phyloP scores from a whole-genome alignment of 2,329 filamentous ascomycete genomes.

The Talaromyces sp. region DNA sequence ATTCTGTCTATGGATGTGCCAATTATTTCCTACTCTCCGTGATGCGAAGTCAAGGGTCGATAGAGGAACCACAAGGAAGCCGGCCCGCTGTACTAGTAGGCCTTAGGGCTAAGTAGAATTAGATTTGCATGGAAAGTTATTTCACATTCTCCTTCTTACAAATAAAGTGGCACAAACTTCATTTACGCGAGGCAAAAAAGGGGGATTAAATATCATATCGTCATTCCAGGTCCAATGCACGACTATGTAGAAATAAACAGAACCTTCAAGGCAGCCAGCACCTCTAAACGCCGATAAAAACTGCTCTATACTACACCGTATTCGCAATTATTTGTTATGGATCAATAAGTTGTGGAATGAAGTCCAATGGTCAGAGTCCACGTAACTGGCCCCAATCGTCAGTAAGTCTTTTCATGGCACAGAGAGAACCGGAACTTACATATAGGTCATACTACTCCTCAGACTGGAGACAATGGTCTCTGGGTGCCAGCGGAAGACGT shows the following conservation, averaged over 20 bases:
- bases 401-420: not conserved
- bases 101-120: too few species aligned
- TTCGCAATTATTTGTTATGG: slow-evolving; percentile 63
- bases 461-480: slow-evolving; percentile 87
- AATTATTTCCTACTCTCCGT: too few species aligned
- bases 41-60: too few species aligned
- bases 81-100: too few species aligned
- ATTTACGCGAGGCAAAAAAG: not conserved
- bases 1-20: too few species aligned
- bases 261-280: not conserved
- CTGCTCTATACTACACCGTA: not conserved
- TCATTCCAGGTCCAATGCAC: not conserved
- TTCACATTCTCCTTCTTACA: too few species aligned
- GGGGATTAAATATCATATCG: not conserved
- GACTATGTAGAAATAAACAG: not conserved
- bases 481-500: slow-evolving; percentile 86
- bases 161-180: too few species aligned
- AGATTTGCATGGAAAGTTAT: too few species aligned
- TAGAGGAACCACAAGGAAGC: too few species aligned
- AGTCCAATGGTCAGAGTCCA: slow-evolving; percentile 85
- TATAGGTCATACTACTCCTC: slow-evolving; percentile 94
- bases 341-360: slow-evolving; percentile 76
- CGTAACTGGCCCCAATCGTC: slow-evolving; percentile 47
- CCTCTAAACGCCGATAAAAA: slow-evolving; percentile 6
- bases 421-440: slow-evolving; percentile 56